Evolutionary conservation across 1,284 basidiomycete species (phyloP), one percentile per base, ranked within the genome.

Genomic region (Sporisorium scitamineum): DNA sequence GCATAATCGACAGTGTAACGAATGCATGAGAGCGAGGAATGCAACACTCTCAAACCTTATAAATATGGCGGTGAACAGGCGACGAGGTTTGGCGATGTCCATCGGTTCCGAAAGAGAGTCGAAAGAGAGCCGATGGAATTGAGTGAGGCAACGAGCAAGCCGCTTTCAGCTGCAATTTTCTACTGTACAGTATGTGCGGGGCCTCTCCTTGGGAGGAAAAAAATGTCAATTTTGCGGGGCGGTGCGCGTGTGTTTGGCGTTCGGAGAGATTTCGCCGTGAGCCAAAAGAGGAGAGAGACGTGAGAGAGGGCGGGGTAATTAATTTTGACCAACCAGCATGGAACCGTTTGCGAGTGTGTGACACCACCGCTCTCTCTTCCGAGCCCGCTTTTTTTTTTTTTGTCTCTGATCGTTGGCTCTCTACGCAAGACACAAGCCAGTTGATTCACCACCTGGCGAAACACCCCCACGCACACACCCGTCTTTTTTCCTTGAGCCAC

Each of bases 91-190:
- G 22, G 29, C 26, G 51, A 7, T 11, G 1, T 1, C 10, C 10
- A 16, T 37, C 51, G 51, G 51, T 37, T 37, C 51, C 51, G 52
- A 54, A 13, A n/a, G n/a, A n/a, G n/a, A 1, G 22, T 18, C 6
- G 24, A 6, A n/a, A 14, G 48, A 7, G 11, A 5, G 48, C n/a
- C 48, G 9, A 18, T 24, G 16, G 18, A 4, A 4, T n/a, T n/a
- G n/a, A n/a, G n/a, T n/a, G n/a, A n/a, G n/a, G n/a, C n/a, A n/a
- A n/a, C n/a, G 27, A 20, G 14, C 11, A 9, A 11, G 13, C 13
- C 34, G 52, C 54, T 56, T 56, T 56, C 54, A 56, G 54, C 16
- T 4, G 54, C 54, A 56, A 56, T 13, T 34, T 34, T 34, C 11
- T 13, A n/a, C n/a, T n/a, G n/a, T n/a, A n/a, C n/a, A n/a, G n/a